Evolutionary conservation across 2,329 filamentous ascomycete genomes (phyloP).

Genomic region (Hirsutella rhossiliensis): DNA sequence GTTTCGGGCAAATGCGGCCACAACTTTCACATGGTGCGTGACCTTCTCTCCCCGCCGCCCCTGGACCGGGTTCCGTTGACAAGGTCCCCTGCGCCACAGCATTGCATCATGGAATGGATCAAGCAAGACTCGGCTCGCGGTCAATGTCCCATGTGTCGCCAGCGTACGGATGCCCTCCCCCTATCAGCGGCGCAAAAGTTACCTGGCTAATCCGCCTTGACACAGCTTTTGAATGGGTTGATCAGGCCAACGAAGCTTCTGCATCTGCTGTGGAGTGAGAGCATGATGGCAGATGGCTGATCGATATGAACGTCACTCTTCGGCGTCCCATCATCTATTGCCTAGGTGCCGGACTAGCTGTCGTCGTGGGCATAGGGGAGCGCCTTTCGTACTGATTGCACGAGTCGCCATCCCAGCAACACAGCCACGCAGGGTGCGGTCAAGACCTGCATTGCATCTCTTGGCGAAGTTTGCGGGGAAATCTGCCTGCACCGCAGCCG

Average conservation of each 20-base stretch:
- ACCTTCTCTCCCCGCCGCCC: too few species aligned
- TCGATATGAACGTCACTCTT: too few species aligned
- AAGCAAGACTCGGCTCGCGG: constrained; percentile 88
- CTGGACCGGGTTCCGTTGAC: too few species aligned
- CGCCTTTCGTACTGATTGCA: too few species aligned
- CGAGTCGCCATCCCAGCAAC: too few species aligned
- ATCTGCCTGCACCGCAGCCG: too few species aligned
- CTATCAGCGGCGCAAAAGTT: not conserved
- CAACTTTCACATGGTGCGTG: constrained; percentile 85
- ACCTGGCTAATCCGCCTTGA: not conserved
- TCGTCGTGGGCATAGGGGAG: too few species aligned
- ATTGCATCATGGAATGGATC: constrained; percentile 94
- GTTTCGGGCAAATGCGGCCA: constrained; percentile 95
- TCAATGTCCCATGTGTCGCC: constrained; percentile 95
- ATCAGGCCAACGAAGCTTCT: constrained; percentile 19
- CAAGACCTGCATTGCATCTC: too few species aligned
- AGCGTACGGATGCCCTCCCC: constrained; percentile 50
- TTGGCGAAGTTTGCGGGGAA: too few species aligned
- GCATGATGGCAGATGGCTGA: not conserved
- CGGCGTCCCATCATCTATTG: too few species aligned
- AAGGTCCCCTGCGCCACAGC: constrained; percentile 35
- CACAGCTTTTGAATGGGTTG: constrained; percentile 29
- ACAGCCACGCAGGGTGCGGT: too few species aligned
- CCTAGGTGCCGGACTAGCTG: too few species aligned
- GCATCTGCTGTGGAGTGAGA: constrained; percentile 14